Evolutionary conservation across 2,329 filamentous ascomycete species (phyloP).

Genomic region (Chrysoporthe cubensis): DNA sequence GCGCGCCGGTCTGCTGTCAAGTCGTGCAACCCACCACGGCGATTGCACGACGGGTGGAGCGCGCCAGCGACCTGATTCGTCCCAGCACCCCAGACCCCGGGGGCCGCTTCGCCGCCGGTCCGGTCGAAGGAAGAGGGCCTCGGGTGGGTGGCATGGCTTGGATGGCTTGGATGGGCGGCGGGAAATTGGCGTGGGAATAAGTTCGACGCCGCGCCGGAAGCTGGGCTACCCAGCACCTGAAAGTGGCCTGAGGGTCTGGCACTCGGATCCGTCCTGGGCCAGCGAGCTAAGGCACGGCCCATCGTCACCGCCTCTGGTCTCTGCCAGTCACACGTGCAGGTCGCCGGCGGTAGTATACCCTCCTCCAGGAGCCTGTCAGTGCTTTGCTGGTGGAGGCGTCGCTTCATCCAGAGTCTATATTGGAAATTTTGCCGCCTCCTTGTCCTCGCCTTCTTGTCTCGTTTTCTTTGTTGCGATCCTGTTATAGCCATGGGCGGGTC

Average conservation of each 20-base stretch:
- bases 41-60: slow-evolving; percentile 25
- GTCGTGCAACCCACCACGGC: slow-evolving; percentile 20
- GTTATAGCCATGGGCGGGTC: no score
- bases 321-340: neutral
- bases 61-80: slow-evolving; percentile 12
- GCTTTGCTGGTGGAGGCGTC: no score
- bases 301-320: slow-evolving; percentile 6
- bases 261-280: slow-evolving; percentile 17
- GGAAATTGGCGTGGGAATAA: neutral
- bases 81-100: no score
- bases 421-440: no score
- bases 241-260: slow-evolving; percentile 14
- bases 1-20: slow-evolving; percentile 27
- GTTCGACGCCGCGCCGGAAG: neutral
- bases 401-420: no score
- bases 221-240: neutral
- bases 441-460: no score
- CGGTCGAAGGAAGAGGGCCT: no score
- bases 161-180: neutral
- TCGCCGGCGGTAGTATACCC: no score
- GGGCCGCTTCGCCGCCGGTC: no score
- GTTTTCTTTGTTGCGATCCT: no score
- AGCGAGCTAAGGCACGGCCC: slow-evolving; percentile 4
- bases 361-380: no score
- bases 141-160: neutral